A percentile compares a stretch with the other conserved stretches of the same genome.
Evolutionary conservation across 1,139 yeast species (phyloP).

Genomic region (Saccharomycopsis hybrid): DNA sequence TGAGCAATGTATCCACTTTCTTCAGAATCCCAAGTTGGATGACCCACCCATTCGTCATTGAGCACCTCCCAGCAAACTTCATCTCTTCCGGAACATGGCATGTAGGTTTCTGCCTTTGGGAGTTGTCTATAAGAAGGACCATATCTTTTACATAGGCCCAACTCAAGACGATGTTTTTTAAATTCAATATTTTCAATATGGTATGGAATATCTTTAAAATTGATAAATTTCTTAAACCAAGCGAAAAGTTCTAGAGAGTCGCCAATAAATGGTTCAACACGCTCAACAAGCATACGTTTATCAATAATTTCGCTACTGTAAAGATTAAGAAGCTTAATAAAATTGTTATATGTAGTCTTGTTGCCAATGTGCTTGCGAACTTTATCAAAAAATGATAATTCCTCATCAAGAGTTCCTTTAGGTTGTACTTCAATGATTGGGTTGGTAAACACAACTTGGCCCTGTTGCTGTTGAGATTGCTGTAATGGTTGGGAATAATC

Average conservation of each 20-base stretch:
- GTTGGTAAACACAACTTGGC: neutral
- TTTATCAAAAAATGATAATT: constrained; percentile 83
- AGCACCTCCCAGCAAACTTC: constrained; percentile 99
- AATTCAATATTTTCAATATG: constrained; percentile 78
- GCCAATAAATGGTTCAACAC: constrained; percentile 82
- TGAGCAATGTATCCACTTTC: constrained; percentile 98
- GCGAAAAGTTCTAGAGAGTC: constrained; percentile 69
- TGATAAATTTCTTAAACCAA: constrained; percentile 92
- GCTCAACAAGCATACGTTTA: constrained; percentile 70
- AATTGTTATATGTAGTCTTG: constrained; percentile 86
- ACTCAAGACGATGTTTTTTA: constrained; percentile 85
- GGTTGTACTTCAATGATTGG: neutral
- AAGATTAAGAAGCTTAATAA: constrained; percentile 76
- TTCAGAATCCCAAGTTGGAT: constrained; percentile 99
- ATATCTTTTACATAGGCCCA: constrained; percentile 37
- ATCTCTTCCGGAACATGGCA: constrained; percentile 98
- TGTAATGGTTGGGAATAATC: neutral
- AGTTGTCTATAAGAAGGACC: constrained; percentile 87
- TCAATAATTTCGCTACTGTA: constrained; percentile 89
- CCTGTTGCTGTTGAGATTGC: neutral
- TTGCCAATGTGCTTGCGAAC: constrained; percentile 87
- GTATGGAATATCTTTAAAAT: constrained; percentile 69
- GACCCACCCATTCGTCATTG: constrained; percentile 99
- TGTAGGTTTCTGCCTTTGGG: constrained; percentile 90
- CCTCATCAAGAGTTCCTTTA: constrained; percentile 46